Percentiles rank a stretch among this genome's conserved stretches.
These are phyloP conservation scores for Ailanthus altissimus DNA, from an alignment of 345 rosid species.

Conservation along the genomic window DNA sequence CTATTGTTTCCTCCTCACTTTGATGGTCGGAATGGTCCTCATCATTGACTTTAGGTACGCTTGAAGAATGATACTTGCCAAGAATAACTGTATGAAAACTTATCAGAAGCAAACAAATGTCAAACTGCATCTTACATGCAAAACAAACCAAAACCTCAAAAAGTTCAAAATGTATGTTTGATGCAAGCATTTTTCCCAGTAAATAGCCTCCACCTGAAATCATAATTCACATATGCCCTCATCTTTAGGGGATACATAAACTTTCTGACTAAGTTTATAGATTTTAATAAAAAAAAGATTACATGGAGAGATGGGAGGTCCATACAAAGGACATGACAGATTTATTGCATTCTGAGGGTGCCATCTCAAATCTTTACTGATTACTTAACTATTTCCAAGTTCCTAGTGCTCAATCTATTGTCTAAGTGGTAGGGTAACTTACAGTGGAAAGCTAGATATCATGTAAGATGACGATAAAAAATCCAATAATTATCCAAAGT, in stretches of 20 bases:
- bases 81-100: conserved; percentile 50
- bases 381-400: neutral
- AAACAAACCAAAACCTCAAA: neutral
- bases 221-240: neutral
- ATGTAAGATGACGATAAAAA: neutral
- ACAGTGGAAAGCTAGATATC: neutral
- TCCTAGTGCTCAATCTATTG: neutral
- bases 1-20: conserved; percentile 55
- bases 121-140: conserved; percentile 5
- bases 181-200: neutral
- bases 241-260: neutral
- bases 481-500: neutral
- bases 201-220: conserved; percentile 2
- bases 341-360: neutral
- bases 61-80: conserved; percentile 57
- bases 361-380: neutral
- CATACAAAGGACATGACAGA: neutral
- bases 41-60: conserved; percentile 26
- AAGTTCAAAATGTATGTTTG: neutral
- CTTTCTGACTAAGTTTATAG: conserved; percentile 4
- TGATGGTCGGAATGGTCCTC: conserved; percentile 39
- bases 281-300: neutral
- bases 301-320: neutral
- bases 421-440: neutral
- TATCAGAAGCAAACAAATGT: conserved; percentile 9